Conservation (phyloP, 306 rosid genomes). For the Trifolium subterraneum region DNA sequence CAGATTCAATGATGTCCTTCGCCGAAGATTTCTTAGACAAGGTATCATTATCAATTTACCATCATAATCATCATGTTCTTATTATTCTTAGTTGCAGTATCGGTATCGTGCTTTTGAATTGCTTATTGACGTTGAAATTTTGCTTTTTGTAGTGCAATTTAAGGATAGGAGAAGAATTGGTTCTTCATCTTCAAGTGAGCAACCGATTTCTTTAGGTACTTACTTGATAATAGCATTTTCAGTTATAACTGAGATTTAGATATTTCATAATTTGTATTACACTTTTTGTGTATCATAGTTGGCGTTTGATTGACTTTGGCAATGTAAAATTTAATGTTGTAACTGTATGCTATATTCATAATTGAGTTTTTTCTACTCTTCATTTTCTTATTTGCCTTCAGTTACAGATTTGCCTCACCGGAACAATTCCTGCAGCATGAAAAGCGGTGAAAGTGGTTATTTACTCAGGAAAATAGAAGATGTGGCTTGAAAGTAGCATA, state of each 20-base stretch:
- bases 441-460: too few species aligned
- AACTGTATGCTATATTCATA: too few species aligned
- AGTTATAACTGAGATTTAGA: background rate
- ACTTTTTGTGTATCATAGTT: too few species aligned
- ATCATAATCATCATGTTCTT: background rate
- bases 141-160: conserved; percentile 64
- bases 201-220: conserved; percentile 59
- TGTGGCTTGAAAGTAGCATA: too few species aligned
- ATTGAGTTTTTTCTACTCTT: too few species aligned
- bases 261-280: conserved; percentile 16
- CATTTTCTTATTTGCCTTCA: too few species aligned
- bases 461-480: too few species aligned
- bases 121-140: conserved; percentile 12
- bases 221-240: conserved; percentile 29
- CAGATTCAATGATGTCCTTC: conserved; percentile 83
- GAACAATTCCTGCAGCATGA: too few species aligned
- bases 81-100: conserved; percentile 3
- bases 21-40: conserved; percentile 91
- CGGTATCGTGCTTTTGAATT: background rate
- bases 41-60: conserved; percentile 45
- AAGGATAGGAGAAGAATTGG: conserved; percentile 65
- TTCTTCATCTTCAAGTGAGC: conserved; percentile 51
- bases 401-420: too few species aligned
- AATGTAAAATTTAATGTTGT: too few species aligned
- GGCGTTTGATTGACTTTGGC: too few species aligned